Evolutionary conservation across 306 rosid genomes (phyloP).

Genomic region (Medicago lupulina): DNA sequence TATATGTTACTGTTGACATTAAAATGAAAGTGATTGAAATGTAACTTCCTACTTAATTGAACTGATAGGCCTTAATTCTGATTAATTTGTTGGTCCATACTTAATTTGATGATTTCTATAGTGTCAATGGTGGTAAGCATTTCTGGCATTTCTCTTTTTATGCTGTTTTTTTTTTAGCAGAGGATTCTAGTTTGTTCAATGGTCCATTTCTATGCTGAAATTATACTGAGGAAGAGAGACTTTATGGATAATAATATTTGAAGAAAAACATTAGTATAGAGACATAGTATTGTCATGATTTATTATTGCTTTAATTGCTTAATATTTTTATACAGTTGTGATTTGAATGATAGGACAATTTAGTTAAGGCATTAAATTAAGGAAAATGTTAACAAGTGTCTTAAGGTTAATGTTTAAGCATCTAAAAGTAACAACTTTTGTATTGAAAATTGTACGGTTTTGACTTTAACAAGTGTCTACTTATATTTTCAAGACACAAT

Average conservation of each 20-base stretch:
- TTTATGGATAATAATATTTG: background rate
- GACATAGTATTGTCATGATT: too few relatives aligned
- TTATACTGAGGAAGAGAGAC: conserved; percentile 5
- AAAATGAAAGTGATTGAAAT: conserved; percentile 32
- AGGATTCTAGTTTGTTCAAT: conserved; percentile 3
- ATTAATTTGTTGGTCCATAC: background rate
- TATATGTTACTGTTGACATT: conserved; percentile 27
- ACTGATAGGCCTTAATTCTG: background rate
- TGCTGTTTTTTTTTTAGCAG: conserved; percentile 15
- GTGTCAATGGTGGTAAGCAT: conserved; percentile 95
- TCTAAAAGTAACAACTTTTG: too few relatives aligned
- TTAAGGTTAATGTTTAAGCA: too few relatives aligned
- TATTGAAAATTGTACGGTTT: too few relatives aligned
- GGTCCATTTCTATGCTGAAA: background rate
- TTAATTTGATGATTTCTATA: conserved; percentile 64
- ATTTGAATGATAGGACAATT: too few relatives aligned
- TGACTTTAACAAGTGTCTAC: too few relatives aligned
- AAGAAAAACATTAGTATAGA: background rate
- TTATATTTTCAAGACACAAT: too few relatives aligned
- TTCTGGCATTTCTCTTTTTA: conserved; percentile 3
- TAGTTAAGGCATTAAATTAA: background rate
- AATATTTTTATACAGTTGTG: background rate
- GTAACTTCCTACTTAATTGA: background rate
- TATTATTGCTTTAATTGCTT: background rate
- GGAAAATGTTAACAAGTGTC: too few relatives aligned